phyloP scores from a whole-genome alignment of 2,329 filamentous ascomycete species.

The Claviceps sp. region DNA sequence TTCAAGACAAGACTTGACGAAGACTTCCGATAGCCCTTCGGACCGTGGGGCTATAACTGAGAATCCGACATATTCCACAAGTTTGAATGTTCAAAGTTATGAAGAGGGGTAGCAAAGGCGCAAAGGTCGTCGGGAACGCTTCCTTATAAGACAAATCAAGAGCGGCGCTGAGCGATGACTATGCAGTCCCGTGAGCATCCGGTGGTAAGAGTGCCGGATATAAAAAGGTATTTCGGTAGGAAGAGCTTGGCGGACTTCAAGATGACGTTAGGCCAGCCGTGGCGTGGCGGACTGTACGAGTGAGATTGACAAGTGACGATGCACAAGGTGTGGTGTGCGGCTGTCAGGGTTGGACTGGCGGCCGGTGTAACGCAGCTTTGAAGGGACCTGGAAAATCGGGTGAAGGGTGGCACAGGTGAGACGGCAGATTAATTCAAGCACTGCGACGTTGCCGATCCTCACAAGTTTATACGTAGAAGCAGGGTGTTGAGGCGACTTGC shows the following conservation, averaged over 20 bases:
- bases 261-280: conserved; percentile 11
- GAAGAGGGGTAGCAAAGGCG: not conserved
- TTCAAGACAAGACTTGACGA: conserved; percentile 7
- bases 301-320: not conserved
- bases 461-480: not conserved
- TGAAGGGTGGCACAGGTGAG: conserved; percentile 2
- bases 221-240: not conserved
- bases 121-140: not conserved
- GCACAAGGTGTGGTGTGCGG: not conserved
- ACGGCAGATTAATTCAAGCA: conserved; percentile 4
- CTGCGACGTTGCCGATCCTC: conserved; percentile 5
- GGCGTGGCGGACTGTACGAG: conserved; percentile 8
- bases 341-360: not conserved
- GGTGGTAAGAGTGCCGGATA: not conserved
- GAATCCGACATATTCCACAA: conserved; percentile 17
- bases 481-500: not conserved
- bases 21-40: conserved; percentile 20
- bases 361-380: conserved; percentile 1
- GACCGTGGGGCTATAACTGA: conserved; percentile 24
- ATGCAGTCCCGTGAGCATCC: not conserved
- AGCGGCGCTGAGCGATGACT: not conserved
- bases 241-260: conserved; percentile 11
- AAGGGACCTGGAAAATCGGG: not conserved
- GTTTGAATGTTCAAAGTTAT: not conserved
- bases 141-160: not conserved